phyloP scores from a whole-genome alignment of 495 filamentous ascomycete genomes.

The Amorphotheca resinae region DNA sequence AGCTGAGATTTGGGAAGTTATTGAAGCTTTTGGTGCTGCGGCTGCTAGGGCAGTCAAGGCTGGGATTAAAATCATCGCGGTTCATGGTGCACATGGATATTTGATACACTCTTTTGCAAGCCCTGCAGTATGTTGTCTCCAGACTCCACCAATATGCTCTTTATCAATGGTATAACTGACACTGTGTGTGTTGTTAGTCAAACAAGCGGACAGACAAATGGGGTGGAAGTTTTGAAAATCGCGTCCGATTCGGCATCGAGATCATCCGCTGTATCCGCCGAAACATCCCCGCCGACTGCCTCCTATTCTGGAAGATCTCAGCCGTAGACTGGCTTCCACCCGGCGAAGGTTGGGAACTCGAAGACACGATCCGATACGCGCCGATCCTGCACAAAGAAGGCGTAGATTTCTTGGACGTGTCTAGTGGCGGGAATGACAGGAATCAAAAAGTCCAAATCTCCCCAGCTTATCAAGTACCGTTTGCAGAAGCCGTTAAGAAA shows the following conservation, averaged over 20 bases:
- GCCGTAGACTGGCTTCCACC: conserved; percentile 34
- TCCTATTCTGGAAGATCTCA: conserved; percentile 30
- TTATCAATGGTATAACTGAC: too few species aligned
- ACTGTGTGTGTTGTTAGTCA: too few species aligned
- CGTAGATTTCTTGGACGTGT: conserved; percentile 53
- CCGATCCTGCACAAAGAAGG: conserved; percentile 37
- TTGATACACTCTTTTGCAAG: conserved; percentile 40
- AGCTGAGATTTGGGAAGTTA: conserved; percentile 44
- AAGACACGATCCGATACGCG: conserved; percentile 42
- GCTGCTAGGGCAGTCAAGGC: conserved; percentile 42
- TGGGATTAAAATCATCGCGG: conserved; percentile 42
- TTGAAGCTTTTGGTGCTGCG: conserved; percentile 40
- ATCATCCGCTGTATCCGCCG: conserved; percentile 40
- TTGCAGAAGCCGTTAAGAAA: conserved; percentile 45
- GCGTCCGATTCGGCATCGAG: conserved; percentile 43
- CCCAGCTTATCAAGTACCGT: conserved; percentile 57
- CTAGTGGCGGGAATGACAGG: conserved; percentile 41
- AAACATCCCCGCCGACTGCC: conserved; percentile 46
- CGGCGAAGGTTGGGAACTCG: conserved; percentile 34
- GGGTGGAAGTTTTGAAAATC: conserved; percentile 53
- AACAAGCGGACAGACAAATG: conserved; percentile 55
- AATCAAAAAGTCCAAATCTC: conserved; percentile 42
- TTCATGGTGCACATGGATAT: conserved; percentile 40
- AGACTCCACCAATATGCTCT: too few species aligned
- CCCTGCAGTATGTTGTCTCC: too few species aligned